phyloP scores from a whole-genome alignment of 805 yeast genomes.

The Citeromyces nyonsensis region DNA sequence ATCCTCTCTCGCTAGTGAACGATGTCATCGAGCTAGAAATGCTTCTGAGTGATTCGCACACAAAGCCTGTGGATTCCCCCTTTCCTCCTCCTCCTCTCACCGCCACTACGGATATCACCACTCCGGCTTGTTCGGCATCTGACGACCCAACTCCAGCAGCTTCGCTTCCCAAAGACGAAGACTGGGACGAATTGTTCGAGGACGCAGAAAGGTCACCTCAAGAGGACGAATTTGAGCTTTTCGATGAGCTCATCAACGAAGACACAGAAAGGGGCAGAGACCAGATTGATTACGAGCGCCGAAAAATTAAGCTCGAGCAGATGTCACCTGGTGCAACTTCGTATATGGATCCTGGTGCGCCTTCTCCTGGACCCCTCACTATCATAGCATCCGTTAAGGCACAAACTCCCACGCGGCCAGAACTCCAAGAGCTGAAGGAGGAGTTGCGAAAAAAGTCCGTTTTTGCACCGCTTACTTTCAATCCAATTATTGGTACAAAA shows the following conservation, averaged over 20 bases:
- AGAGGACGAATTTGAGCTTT: constrained; percentile 3
- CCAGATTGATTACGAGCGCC: constrained; percentile 1
- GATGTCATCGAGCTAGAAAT: constrained; percentile 10
- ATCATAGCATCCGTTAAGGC: constrained; percentile 19
- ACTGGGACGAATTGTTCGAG: constrained; percentile 16
- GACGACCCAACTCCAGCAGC: neutral
- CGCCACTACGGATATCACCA: too few species aligned
- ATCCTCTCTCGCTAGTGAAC: constrained; percentile 12
- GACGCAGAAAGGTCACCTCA: constrained; percentile 6
- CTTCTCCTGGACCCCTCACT: constrained; percentile 47
- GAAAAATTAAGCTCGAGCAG: constrained; percentile 22
- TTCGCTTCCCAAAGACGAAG: constrained; percentile 6
- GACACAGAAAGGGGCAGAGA: constrained; percentile 1
- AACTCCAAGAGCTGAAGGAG: neutral
- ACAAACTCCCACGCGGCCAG: constrained; percentile 1
- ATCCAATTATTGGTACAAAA: constrained; percentile 59
- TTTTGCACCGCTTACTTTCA: constrained; percentile 72
- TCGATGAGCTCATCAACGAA: constrained; percentile 2
- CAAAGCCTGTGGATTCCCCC: constrained; percentile 2
- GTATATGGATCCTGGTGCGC: constrained; percentile 77
- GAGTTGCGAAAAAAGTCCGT: constrained; percentile 41
- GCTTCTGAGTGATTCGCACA: constrained; percentile 2
- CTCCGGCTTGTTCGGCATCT: too few species aligned
- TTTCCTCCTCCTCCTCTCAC: neutral
- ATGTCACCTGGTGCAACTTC: constrained; percentile 29